Conservation (phyloP, 768 basidiomycete species). For the Hericium rajendrae region DNA sequence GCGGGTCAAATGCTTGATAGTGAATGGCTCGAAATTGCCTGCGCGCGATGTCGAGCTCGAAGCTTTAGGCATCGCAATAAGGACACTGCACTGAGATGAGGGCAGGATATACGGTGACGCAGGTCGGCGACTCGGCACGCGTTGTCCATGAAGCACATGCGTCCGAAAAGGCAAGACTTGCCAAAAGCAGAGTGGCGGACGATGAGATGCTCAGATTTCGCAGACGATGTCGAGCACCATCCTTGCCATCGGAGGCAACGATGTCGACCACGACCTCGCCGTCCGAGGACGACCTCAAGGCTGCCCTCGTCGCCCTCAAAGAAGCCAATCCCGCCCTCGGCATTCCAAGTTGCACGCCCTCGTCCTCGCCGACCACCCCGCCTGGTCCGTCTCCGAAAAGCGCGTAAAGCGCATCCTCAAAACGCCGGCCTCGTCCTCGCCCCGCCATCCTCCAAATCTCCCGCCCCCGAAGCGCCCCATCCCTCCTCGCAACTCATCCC, state of each 20-base stretch:
- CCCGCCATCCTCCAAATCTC: conserved; percentile 11
- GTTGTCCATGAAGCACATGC: too few relatives aligned
- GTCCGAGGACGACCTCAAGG: conserved; percentile 51
- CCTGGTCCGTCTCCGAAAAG: conserved; percentile 81
- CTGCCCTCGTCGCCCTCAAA: conserved; percentile 46
- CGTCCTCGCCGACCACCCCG: conserved; percentile 46
- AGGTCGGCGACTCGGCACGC: too few relatives aligned
- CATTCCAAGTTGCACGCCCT: conserved; percentile 61
- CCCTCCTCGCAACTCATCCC: conserved; percentile 60
- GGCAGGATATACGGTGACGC: too few relatives aligned
- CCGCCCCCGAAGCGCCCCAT: conserved; percentile 23
- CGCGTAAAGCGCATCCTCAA: conserved; percentile 67
- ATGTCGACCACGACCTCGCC: conserved; percentile 25
- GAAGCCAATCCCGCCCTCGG: conserved; percentile 54
- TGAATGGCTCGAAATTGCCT: too few relatives aligned
- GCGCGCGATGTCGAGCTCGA: too few relatives aligned
- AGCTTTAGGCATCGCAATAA: too few relatives aligned
- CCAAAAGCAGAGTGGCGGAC: too few relatives aligned
- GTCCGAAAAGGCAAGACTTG: too few relatives aligned
- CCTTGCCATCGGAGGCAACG: background rate
- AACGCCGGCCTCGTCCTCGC: conserved; percentile 38
- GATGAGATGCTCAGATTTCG: too few relatives aligned
- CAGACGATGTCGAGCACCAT: background rate
- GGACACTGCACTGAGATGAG: too few relatives aligned
- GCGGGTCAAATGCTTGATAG: too few relatives aligned